Conservation (phyloP, 2,329 filamentous ascomycete genomes). For the Aureobasidium sp. region DNA sequence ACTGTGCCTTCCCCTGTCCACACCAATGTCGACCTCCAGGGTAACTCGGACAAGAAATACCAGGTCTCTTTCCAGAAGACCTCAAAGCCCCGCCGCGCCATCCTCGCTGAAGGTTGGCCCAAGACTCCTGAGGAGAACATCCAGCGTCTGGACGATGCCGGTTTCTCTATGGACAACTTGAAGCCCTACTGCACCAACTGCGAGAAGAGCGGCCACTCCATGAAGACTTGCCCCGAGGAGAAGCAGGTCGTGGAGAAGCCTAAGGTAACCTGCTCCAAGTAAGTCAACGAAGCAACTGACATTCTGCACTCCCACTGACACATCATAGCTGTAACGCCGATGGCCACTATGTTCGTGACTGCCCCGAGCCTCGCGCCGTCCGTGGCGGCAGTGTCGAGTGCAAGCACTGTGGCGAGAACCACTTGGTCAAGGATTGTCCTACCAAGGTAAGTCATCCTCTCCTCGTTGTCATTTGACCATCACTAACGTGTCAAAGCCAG, state of each 20-base stretch:
- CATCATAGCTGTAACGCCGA: conserved; percentile 31
- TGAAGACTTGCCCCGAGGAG: conserved; percentile 44
- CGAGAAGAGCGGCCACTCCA: conserved; percentile 43
- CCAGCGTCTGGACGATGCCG: conserved; percentile 45
- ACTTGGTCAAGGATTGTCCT: conserved; percentile 31
- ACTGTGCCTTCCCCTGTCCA: conserved; percentile 45
- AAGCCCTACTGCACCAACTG: conserved; percentile 48
- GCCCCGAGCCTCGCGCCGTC: conserved; percentile 41
- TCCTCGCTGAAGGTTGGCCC: conserved; percentile 45
- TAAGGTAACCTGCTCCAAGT: conserved; percentile 44
- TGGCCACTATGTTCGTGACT: conserved; percentile 32
- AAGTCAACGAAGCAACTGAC: too few relatives aligned
- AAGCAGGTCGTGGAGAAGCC: conserved; percentile 29
- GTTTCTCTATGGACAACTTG: conserved; percentile 44
- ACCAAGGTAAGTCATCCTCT: conserved; percentile 9
- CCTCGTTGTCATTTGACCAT: neutral
- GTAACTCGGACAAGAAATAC: conserved; percentile 49
- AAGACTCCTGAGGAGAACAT: conserved; percentile 43
- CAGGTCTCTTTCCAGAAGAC: conserved; percentile 44
- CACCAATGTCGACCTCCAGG: conserved; percentile 67
- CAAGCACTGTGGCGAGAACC: conserved; percentile 27
- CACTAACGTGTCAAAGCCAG: conserved; percentile 16
- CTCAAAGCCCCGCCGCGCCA: conserved; percentile 40
- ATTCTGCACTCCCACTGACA: too few relatives aligned
- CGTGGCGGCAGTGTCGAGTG: conserved; percentile 24